Base-by-base conservation (phyloP, 2,329 filamentous ascomycete genomes). In the Xylogone sp. region DNA sequence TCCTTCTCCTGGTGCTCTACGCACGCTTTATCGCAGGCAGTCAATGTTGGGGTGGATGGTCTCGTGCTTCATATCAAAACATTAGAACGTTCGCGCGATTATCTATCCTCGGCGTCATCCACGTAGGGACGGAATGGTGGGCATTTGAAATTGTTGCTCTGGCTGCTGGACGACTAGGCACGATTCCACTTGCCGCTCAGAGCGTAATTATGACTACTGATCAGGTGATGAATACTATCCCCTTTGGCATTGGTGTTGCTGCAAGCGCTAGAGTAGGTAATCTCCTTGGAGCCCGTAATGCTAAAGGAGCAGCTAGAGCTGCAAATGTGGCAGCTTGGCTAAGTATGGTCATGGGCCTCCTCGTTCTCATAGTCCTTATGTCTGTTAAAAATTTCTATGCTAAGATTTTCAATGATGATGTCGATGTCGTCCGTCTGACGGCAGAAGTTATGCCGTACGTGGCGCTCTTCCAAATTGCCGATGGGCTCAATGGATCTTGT, bases 41-140 rank as follows among this genome's bases (percentile, higher is more conserved):
- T 51, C 82, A 87, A 59, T 91, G 88, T 68, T 96, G 90, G 90
- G 87, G 86, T 44, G 90, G 90, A 0, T 84, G 84, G 67, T 81
- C 81, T 6, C 75, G 76, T 3, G 78, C 77, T 45, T 86, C 85
- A 2, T 65, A 88, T n/a, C 73, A 78, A 1, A 87, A 92, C 60
- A 74, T 88, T 16, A 71, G 79, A 16, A 83, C 83, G 0, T 96
- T 96, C 65, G 77, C 87, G 1, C 82, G 83, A 9, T 81, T 96
- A 3, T 88, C 90, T 0, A 69, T 87, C 13, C 74, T 95, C 0
- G 91, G 90, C 0, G 76, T 95, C 42, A 71, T 95, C 3, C 90
- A 95, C 57, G 88, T 96, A 4, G 91, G 89, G 3, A 94, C 90
- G 0, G 91, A 96, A 69, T 96, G 90, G 90, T 95, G 90, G 90